Percentiles rank a stretch among this genome's conserved stretches.
phyloP scores from a whole-genome alignment of 306 rosid species.

The Cucurbita moschata region DNA sequence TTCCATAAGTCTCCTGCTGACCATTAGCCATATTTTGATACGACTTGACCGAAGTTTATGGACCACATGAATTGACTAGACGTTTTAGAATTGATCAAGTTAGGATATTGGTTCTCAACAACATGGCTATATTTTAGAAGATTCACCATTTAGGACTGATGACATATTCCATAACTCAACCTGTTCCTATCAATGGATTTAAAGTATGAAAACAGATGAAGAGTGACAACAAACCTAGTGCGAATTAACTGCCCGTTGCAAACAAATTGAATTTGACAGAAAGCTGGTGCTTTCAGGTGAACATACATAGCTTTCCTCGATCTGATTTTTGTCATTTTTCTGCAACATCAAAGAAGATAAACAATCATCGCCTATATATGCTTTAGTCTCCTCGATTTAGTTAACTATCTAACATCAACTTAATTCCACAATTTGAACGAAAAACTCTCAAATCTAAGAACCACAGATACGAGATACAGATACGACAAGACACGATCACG shows the following conservation, averaged over 20 bases:
- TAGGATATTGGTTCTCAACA: background rate
- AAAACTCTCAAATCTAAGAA: too few relatives aligned
- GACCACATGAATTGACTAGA: background rate
- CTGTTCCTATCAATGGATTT: background rate
- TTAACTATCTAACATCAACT: background rate
- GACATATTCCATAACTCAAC: background rate
- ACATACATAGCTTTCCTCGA: constrained; percentile 75
- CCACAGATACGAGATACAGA: too few relatives aligned
- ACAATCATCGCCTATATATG: background rate
- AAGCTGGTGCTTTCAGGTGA: constrained; percentile 44
- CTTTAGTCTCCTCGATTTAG: background rate
- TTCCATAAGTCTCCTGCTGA: background rate
- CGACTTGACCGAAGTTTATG: background rate
- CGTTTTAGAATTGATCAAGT: background rate
- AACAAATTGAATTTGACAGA: constrained; percentile 55
- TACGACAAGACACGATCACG: too few relatives aligned
- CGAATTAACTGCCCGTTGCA: constrained; percentile 63
- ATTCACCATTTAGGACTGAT: too few relatives aligned
- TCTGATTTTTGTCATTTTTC: constrained; percentile 53
- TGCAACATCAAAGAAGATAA: constrained; percentile 20
- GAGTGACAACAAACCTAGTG: constrained; percentile 37
- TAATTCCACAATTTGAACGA: background rate
- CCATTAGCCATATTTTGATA: background rate
- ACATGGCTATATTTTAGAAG: background rate
- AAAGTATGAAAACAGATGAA: background rate